Evolutionary conservation across 139 green algal genomes (phyloP), one percentile per base, ranked within the genome.

Genomic region (Picochlorum sp.): DNA sequence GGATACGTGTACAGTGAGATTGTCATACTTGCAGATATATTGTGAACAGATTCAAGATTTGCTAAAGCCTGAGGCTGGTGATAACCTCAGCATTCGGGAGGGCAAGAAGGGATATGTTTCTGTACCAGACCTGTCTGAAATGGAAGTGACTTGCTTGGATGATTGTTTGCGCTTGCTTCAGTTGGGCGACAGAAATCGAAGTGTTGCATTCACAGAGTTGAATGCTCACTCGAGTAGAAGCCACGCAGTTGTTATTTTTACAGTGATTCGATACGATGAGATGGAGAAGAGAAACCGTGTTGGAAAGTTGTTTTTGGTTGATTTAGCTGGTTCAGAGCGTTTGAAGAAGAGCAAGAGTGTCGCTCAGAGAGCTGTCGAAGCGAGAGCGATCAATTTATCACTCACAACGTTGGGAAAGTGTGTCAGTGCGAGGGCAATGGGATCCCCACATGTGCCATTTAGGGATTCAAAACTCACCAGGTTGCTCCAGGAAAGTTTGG

Each of bases 231-330:
- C 83, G 62, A 83, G 65, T 30, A 81, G 88, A 66, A 83, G 67
- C 63, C 88, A 95, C 51, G 86, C 84, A 4, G 83, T 93, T 24
- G 77, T 92, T 11, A 91, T 93, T 73, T 57, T 93, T 4, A 92
- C 85, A 0, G 83, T 90, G 15, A 73, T 86, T 62, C 89, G 89
- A 81, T 79, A 81, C 7, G 57, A 61, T 18, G 21, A 63, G 34
- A 60, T 72, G 24, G 59, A 49, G 11, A 45, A 20, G 18, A 20
- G 55, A 4, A 49, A 55, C 31, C 70, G 77, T 47, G 78, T 92
- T 44, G 90, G 88, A 59, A 96, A 95, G 81, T 86, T 98, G 24
- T 89, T 92, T 72, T 71, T 98, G 63, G 93, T 97, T 59, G 92
- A 98, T 76, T 73, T 98, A 50, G 92, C 92, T 8, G 93, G 93